A percentile compares a stretch with the other conserved stretches of the same genome.
phyloP scores from a whole-genome alignment of 768 basidiomycete species.

The Boletus vinaceobasis region DNA sequence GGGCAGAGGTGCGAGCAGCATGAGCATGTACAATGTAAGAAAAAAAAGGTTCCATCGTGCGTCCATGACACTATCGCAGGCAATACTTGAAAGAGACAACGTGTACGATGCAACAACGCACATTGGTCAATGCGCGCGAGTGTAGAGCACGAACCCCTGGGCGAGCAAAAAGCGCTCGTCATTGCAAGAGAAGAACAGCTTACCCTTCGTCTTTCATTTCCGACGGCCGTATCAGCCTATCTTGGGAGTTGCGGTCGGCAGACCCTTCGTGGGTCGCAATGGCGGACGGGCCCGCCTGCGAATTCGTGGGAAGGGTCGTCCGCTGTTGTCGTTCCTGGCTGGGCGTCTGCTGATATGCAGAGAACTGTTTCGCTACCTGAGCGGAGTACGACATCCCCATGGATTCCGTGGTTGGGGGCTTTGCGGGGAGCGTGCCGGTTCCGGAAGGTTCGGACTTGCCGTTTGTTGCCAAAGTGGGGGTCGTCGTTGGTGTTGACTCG shows the following conservation, averaged over 20 bases:
- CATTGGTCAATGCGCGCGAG: conserved; percentile 5
- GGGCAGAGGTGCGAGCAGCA: conserved; percentile 12
- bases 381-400: conserved; percentile 53
- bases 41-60: conserved; percentile 13
- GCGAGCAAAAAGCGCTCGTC: conserved; percentile 14
- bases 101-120: conserved; percentile 12
- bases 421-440: conserved; percentile 26
- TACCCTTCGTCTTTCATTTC: conserved; percentile 86
- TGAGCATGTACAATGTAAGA: conserved; percentile 17
- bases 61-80: conserved; percentile 27
- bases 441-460: conserved; percentile 22
- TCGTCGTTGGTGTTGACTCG: conserved; percentile 16
- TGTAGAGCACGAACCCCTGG: conserved; percentile 9
- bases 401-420: conserved; percentile 24
- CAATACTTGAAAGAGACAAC: conserved; percentile 10
- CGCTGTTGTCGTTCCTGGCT: conserved; percentile 60
- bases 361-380: conserved; percentile 64
- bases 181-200: conserved; percentile 36
- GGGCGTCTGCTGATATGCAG: conserved; percentile 60
- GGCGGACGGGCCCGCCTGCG: conserved; percentile 25
- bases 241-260: conserved; percentile 34
- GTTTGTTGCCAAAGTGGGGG: conserved; percentile 17
- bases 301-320: conserved; percentile 22
- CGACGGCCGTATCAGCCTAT: conserved; percentile 58
- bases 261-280: conserved; percentile 38